phyloP scores from a whole-genome alignment of 495 filamentous ascomycete species.

The Terfezia boudieri region DNA sequence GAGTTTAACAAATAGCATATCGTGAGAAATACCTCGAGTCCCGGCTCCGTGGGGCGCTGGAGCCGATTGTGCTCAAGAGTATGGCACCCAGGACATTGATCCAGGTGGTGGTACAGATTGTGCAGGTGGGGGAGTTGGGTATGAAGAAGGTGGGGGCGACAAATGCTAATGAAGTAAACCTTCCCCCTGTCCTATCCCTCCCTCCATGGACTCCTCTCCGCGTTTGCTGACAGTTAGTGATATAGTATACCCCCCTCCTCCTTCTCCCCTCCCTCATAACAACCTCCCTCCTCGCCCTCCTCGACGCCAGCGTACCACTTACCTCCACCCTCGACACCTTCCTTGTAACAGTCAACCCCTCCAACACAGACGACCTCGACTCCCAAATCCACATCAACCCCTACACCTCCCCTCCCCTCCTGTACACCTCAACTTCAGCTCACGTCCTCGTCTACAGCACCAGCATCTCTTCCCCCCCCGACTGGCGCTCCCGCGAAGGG shows the following conservation, averaged over 20 bases:
- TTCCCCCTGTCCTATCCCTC: constrained; percentile 28
- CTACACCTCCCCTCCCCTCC: neutral
- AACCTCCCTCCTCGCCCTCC: constrained; percentile 12
- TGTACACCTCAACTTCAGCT: neutral
- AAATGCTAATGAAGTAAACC: constrained; percentile 28
- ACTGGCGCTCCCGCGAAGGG: no score
- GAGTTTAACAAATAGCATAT: neutral
- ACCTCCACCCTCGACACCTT: constrained; percentile 62
- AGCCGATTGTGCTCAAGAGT: constrained; percentile 43
- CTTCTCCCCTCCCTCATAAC: constrained; percentile 17
- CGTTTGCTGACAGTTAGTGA: constrained; percentile 1
- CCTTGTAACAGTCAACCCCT: constrained; percentile 27
- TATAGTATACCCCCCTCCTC: neutral
- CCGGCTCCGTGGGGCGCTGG: constrained; percentile 40
- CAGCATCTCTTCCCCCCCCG: neutral
- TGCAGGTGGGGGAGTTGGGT: constrained; percentile 13
- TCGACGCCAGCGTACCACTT: constrained; percentile 25
- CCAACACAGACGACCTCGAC: neutral
- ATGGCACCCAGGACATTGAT: constrained; percentile 46
- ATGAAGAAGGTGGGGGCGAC: constrained; percentile 10
- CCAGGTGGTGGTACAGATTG: constrained; percentile 42
- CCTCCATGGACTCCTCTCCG: constrained; percentile 21
- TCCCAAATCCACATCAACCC: constrained; percentile 3
- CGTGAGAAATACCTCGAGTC: constrained; percentile 53
- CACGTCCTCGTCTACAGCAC: constrained; percentile 5